Conservation (phyloP, 225 moss, liverwort and hornwort genomes). For the Anthoceros angustus region DNA sequence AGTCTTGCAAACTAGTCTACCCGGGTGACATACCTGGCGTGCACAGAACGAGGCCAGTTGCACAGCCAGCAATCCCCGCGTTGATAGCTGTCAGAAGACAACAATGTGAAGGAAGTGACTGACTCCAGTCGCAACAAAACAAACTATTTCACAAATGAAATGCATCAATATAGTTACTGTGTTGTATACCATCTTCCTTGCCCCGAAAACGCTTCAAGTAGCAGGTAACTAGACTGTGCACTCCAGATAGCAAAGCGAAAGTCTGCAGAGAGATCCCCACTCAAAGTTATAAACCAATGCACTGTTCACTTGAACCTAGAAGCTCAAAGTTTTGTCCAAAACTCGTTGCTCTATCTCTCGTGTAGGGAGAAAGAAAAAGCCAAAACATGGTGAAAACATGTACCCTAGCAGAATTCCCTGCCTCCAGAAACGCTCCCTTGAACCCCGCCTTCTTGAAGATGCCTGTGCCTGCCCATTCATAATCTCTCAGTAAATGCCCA, state of each 20-base stretch:
- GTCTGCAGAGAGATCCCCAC: slow-evolving; percentile 28
- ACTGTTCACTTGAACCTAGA: background rate
- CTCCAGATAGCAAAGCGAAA: slow-evolving; percentile 82
- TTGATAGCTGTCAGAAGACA: slow-evolving; percentile 46
- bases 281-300: background rate
- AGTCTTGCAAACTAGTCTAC: background rate
- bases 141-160: background rate
- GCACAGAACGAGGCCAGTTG: slow-evolving; percentile 76
- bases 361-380: background rate
- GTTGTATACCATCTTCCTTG: slow-evolving; percentile 68
- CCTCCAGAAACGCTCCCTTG: slow-evolving; percentile 66
- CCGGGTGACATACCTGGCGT: slow-evolving; percentile 35
- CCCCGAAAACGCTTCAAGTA: slow-evolving; percentile 64
- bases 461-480: slow-evolving; percentile 46
- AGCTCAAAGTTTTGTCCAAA: background rate
- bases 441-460: slow-evolving; percentile 78
- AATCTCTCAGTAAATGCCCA: background rate
- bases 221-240: slow-evolving; percentile 79
- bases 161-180: background rate
- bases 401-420: slow-evolving; percentile 82
- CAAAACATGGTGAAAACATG: background rate
- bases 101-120: background rate
- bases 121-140: background rate
- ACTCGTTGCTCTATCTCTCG: background rate
- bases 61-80: slow-evolving; percentile 91